phyloP scores from a whole-genome alignment of 164 flowering plant genomes.

The Dillenia suffruticosa region DNA sequence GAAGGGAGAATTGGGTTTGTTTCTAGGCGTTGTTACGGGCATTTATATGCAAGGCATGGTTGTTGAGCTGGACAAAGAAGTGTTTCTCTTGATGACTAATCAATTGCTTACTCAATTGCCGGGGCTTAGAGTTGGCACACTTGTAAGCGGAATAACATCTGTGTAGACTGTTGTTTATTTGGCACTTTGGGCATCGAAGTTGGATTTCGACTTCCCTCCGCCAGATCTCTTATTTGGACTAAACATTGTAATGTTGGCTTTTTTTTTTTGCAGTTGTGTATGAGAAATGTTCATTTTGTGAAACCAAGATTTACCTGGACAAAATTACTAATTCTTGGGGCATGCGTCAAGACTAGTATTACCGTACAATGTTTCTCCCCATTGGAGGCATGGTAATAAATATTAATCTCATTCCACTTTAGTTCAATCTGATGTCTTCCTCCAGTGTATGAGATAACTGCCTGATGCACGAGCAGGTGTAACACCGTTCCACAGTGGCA shows the following conservation, averaged over 20 bases:
- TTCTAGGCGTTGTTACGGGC: constrained; percentile 70
- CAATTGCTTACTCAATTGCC: constrained; percentile 37
- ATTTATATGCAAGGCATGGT: constrained; percentile 73
- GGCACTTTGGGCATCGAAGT: too few species aligned
- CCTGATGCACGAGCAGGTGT: constrained; percentile 43
- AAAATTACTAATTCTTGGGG: constrained; percentile 69
- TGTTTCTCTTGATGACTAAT: constrained; percentile 71
- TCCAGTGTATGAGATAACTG: neutral
- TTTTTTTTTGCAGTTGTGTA: constrained; percentile 39
- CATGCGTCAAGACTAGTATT: constrained; percentile 65
- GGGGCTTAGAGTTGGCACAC: constrained; percentile 67
- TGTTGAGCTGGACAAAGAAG: constrained; percentile 73
- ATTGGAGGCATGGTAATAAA: constrained; percentile 51
- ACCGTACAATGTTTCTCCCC: constrained; percentile 64
- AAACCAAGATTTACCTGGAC: constrained; percentile 67
- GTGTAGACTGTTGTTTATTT: too few species aligned
- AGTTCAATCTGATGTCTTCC: neutral
- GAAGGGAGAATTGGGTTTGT: constrained; percentile 43
- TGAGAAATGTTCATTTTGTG: constrained; percentile 70
- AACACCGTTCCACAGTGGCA: constrained; percentile 27
- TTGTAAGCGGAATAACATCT: constrained; percentile 41
- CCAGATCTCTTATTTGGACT: too few species aligned
- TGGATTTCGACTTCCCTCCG: too few species aligned
- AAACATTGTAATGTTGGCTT: neutral
- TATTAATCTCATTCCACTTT: neutral